Evolutionary conservation across 169 alveolate genomes (phyloP), one percentile per base, ranked within the genome.

Genomic region (Plasmodium vivax): DNA sequence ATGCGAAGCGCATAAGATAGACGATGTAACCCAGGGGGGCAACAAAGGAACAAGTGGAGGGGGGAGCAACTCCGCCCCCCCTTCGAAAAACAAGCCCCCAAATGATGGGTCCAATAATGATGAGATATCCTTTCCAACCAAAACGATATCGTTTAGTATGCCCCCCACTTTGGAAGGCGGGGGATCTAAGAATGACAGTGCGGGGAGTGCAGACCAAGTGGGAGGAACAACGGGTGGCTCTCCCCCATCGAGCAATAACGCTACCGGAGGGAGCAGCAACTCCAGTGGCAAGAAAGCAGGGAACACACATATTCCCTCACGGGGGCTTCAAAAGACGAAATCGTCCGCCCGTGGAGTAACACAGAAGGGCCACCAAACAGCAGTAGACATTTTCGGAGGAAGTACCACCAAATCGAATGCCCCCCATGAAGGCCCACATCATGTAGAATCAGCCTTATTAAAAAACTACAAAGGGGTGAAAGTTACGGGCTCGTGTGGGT

Each of bases 401-500:
- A 62, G 19, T 62, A 62, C 14, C n/a, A 2, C 51, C 41, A 83
- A 83, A 9, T 36, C 36, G 27, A 27, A 19, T 62, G 71, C 16
- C 2, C 19, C 34, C 71, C 56, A 41, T 58, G 43, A 30, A 19
- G 73, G 75, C 34, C 16, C 84, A 45, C 27, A 27, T 2, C 56
- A 75, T 16, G 58, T 85, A 34, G 83, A 85, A 85, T 85, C 93
- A 19, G 54, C 56, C 41, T 75, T 85, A 19, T 51, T 85, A 74
- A 85, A 85, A 75, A 51, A 85, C n/a, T 51, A 75, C 62, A 34
- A 51, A 9, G 93, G 93, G 3, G 56, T 85, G 12, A 85, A 85
- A 75, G 80, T 85, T 14, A 54, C 80, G 32, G 93, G 93, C 54
- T 34, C 38, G 38, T 85, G 93, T 75, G 93, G 93, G n/a, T 73